Conservation (phyloP, 495 filamentous ascomycete species). For the Penicillium bovifimosum region DNA sequence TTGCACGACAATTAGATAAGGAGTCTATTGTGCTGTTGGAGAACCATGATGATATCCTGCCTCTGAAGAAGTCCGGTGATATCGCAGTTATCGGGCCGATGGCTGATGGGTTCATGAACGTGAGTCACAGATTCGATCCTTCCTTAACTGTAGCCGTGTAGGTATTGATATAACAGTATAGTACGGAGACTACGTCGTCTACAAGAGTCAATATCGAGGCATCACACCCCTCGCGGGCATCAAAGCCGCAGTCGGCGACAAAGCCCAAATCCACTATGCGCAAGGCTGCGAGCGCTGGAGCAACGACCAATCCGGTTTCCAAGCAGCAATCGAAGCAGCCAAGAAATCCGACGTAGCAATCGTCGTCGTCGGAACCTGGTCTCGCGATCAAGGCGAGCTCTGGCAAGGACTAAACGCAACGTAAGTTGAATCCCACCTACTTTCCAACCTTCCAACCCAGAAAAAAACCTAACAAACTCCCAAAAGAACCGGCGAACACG, state of each 20-base stretch:
- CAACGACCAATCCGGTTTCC: slow-evolving; percentile 56
- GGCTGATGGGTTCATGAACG: slow-evolving; percentile 66
- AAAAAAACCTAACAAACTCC: background rate
- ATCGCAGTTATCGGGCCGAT: slow-evolving; percentile 72
- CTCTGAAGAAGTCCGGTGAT: slow-evolving; percentile 52
- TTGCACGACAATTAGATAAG: slow-evolving; percentile 56
- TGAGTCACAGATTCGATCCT: slow-evolving; percentile 25
- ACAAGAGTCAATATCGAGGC: slow-evolving; percentile 53
- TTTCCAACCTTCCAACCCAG: too few species aligned
- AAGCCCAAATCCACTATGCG: slow-evolving; percentile 53
- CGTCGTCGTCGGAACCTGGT: slow-evolving; percentile 69
- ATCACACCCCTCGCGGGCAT: slow-evolving; percentile 65
- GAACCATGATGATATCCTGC: slow-evolving; percentile 57
- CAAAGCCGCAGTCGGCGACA: slow-evolving; percentile 49
- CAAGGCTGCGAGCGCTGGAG: slow-evolving; percentile 71
- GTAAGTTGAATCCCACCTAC: too few species aligned
- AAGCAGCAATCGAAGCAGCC: slow-evolving; percentile 56
- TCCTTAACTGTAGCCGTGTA: background rate
- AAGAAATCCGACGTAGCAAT: slow-evolving; percentile 63
- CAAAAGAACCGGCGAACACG: slow-evolving; percentile 61
- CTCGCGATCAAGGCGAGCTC: slow-evolving; percentile 61
- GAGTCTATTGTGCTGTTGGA: slow-evolving; percentile 68
- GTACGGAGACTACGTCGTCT: slow-evolving; percentile 66
- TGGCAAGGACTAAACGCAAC: slow-evolving; percentile 65
- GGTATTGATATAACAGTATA: slow-evolving; percentile 18